A percentile compares a stretch with the other conserved stretches of the same genome.
phyloP scores from a whole-genome alignment of 169 alveolate genomes.

The Plasmodium vinckei region DNA sequence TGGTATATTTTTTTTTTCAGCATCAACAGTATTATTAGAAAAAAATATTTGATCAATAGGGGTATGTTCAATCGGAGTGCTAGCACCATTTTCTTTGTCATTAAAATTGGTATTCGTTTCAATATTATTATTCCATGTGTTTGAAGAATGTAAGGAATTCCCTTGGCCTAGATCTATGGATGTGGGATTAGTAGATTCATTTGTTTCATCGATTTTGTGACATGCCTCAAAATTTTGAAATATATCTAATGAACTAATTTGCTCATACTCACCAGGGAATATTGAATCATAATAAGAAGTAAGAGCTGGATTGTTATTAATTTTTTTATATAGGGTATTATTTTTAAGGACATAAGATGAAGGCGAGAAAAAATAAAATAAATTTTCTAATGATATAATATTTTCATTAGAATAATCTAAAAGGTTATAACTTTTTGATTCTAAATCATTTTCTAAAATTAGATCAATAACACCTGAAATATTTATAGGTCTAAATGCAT shows the following conservation, averaged over 20 bases:
- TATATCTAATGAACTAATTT: background rate
- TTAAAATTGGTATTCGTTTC: too few species aligned
- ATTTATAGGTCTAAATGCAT: constrained; percentile 32
- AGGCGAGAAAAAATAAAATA: constrained; percentile 66
- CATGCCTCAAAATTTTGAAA: constrained; percentile 9
- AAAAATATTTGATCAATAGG: too few species aligned
- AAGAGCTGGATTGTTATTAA: background rate
- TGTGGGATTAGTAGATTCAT: too few species aligned
- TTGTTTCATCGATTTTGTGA: background rate
- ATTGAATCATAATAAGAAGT: constrained; percentile 10
- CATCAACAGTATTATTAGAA: too few species aligned
- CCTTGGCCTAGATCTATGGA: too few species aligned
- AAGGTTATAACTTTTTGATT: constrained; percentile 49
- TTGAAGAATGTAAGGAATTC: too few species aligned
- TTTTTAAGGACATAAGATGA: constrained; percentile 48
- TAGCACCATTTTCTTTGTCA: too few species aligned
- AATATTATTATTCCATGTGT: too few species aligned
- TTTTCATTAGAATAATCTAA: constrained; percentile 56
- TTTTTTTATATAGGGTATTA: constrained; percentile 27
- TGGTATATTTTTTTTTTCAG: constrained; percentile 38
- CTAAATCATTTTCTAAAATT: constrained; percentile 41
- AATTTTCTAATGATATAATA: constrained; percentile 39
- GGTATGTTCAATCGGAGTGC: too few species aligned
- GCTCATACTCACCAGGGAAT: constrained; percentile 34
- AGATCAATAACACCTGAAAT: constrained; percentile 73